Percentiles rank a stretch among this genome's conserved stretches.
Conservation (phyloP, 441 rosid genomes). For the Pelargonium cotyledonis region DNA sequence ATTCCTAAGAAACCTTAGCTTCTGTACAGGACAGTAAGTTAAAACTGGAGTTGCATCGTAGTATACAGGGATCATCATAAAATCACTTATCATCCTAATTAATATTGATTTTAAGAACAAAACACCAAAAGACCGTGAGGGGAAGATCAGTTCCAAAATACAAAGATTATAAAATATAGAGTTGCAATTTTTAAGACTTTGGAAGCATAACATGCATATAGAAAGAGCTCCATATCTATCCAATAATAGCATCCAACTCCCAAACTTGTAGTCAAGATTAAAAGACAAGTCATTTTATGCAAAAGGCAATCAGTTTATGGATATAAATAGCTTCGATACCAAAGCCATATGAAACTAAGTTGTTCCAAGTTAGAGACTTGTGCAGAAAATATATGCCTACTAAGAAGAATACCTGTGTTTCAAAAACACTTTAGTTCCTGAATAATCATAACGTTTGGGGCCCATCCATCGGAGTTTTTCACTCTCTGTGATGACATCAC, state of each 20-base stretch:
- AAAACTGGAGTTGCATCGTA: no score
- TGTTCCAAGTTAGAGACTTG: neutral
- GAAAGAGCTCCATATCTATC: neutral
- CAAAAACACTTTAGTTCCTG: constrained; percentile 88
- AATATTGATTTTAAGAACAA: no score
- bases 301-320: neutral
- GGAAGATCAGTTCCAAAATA: no score
- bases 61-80: no score
- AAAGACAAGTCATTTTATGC: neutral
- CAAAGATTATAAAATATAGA: no score
- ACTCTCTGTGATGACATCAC: constrained; percentile 89
- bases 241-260: neutral
- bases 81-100: no score
- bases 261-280: neutral
- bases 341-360: neutral
- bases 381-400: constrained; percentile 4
- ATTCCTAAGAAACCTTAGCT: neutral
- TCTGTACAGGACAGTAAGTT: neutral
- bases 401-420: constrained; percentile 54
- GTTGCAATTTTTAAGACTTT: no score
- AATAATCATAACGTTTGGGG: constrained; percentile 89
- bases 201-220: no score
- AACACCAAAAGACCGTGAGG: no score
- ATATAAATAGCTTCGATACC: neutral
- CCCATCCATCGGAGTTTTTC: constrained; percentile 99